These are phyloP conservation scores for Ciborinia camelliae DNA, from an alignment of 2,329 filamentous ascomycete species.

Conservation along the genomic window DNA sequence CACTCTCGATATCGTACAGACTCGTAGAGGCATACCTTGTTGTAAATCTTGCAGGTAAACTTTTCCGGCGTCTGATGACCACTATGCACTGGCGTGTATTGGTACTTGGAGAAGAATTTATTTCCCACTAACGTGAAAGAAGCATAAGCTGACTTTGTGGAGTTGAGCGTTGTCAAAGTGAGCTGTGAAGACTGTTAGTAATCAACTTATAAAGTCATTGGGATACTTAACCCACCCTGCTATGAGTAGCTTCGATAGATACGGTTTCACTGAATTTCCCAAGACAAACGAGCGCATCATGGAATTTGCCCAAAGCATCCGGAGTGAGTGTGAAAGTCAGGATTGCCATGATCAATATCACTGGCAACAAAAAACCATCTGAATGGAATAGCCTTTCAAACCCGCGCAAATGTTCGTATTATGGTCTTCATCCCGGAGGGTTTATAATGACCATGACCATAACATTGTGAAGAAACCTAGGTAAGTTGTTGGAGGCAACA, in stretches of 20 bases:
- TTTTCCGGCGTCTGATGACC: conserved; percentile 39
- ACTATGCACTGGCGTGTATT: conserved; percentile 50
- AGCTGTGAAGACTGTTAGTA: conserved; percentile 49
- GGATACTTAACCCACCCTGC: conserved; percentile 27
- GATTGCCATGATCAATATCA: conserved; percentile 50
- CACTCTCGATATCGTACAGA: background rate
- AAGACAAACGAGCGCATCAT: conserved; percentile 71
- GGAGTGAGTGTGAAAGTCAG: conserved; percentile 71
- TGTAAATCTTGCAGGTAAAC: conserved; percentile 74
- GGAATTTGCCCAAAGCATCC: conserved; percentile 66
- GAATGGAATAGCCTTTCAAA: background rate
- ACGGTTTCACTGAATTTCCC: conserved; percentile 79
- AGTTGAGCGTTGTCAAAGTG: conserved; percentile 70
- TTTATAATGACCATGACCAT: no score
- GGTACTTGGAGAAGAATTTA: conserved; percentile 71
- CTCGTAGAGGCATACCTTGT: conserved; percentile 48
- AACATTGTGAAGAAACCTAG: background rate
- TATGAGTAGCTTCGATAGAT: conserved; percentile 54
- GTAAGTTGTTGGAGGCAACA: no score
- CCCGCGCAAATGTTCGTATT: background rate
- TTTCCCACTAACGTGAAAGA: conserved; percentile 65
- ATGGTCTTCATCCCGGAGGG: background rate
- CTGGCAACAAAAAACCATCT: background rate
- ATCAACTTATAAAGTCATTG: conserved; percentile 11
- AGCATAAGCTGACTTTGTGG: conserved; percentile 76